Conservation (phyloP, 73 alveolate genomes). For the Paramecium sonneborni region DNA sequence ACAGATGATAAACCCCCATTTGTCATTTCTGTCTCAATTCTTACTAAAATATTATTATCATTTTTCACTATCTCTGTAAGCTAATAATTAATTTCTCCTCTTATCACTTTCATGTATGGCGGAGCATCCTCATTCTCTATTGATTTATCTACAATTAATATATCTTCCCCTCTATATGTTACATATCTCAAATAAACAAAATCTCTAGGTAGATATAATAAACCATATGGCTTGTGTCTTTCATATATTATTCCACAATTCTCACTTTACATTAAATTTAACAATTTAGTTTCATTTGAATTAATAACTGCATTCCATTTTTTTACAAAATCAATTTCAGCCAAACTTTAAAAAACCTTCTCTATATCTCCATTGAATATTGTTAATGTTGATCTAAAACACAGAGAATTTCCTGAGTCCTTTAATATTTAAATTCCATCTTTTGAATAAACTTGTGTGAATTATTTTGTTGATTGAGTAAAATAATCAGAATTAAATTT, state of each 20-base stretch:
- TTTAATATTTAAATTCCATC: conserved; percentile 11
- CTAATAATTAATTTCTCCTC: conserved; percentile 57
- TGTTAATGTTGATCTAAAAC: neutral
- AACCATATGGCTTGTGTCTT: conserved; percentile 60
- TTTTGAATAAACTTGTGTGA: neutral
- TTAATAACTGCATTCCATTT: conserved; percentile 45
- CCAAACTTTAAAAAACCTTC: neutral
- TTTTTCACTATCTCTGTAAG: neutral
- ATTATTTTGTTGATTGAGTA: neutral
- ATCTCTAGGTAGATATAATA: conserved; percentile 60
- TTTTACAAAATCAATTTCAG: conserved; percentile 35
- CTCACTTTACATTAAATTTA: conserved; percentile 51
- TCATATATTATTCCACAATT: conserved; percentile 53
- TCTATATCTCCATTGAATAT: neutral
- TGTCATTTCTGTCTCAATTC: conserved; percentile 23
- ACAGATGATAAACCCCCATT: conserved; percentile 50
- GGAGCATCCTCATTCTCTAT: conserved; percentile 57
- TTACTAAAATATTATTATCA: neutral
- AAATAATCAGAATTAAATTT: neutral
- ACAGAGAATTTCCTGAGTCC: neutral
- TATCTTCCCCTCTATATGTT: neutral
- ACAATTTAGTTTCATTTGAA: conserved; percentile 35
- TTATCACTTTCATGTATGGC: conserved; percentile 12
- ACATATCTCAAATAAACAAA: conserved; percentile 60
- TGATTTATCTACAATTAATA: conserved; percentile 54